Percentiles rank a stretch among this genome's conserved stretches.
Evolutionary conservation across 768 basidiomycete species (phyloP).

Genomic region (Mrakia frigida): DNA sequence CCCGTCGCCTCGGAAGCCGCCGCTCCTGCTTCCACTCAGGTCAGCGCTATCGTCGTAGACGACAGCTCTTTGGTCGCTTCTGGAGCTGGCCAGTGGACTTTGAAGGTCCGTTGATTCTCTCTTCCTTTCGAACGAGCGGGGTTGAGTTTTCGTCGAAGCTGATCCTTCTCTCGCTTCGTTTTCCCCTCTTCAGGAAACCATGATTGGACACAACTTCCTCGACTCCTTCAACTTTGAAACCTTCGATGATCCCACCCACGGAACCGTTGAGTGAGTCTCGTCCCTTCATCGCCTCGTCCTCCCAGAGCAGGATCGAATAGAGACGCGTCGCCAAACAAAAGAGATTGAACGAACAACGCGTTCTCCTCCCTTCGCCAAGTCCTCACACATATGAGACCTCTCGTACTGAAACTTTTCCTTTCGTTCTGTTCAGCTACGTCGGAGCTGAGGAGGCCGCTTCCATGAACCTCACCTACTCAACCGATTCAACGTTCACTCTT

Average conservation of each 20-base stretch:
- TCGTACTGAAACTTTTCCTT: background rate
- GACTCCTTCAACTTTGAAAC: constrained; percentile 52
- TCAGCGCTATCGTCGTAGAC: background rate
- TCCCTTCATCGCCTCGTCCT: background rate
- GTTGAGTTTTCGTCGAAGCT: background rate
- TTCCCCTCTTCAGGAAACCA: constrained; percentile 36
- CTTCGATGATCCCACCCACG: constrained; percentile 60
- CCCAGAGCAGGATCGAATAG: background rate
- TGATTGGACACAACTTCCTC: constrained; percentile 50
- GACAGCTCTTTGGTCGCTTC: background rate
- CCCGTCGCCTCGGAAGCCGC: background rate
- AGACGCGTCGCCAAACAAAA: background rate
- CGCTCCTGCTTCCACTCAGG: background rate
- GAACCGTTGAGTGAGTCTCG: constrained; percentile 58
- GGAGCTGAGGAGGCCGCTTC: constrained; percentile 44
- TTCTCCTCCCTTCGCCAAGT: background rate
- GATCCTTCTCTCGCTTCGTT: background rate
- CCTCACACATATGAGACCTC: background rate
- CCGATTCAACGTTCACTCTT: constrained; percentile 66
- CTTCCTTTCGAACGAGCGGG: background rate
- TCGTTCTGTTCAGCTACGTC: constrained; percentile 48
- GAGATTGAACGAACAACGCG: background rate
- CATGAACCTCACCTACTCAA: constrained; percentile 57
- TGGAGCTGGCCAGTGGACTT: background rate
- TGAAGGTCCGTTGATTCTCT: background rate